Conservation (phyloP, 306 rosid genomes). For the Sindora glabra region DNA sequence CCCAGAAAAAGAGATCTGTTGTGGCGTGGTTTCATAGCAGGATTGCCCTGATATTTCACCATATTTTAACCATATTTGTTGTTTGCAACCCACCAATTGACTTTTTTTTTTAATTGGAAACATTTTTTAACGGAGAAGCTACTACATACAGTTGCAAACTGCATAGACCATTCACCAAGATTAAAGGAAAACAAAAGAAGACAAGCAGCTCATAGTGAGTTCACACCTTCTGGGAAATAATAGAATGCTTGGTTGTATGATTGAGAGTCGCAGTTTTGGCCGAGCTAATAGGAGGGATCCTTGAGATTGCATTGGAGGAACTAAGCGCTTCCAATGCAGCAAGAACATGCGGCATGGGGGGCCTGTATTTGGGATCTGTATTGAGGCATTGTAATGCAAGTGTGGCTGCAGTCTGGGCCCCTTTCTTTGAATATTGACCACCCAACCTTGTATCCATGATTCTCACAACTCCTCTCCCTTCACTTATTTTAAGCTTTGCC, state of each 20-base stretch:
- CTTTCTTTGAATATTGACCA: constrained; percentile 83
- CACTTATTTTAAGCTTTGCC: constrained; percentile 68
- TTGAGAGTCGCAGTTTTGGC: constrained; percentile 15
- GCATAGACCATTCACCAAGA: too few relatives aligned
- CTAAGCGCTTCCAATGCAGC: constrained; percentile 49
- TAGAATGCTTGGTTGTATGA: constrained; percentile 26
- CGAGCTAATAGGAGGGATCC: too few relatives aligned
- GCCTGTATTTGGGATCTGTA: constrained; percentile 60
- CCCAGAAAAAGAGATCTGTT: too few relatives aligned
- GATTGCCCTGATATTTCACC: too few relatives aligned
- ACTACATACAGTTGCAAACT: too few relatives aligned
- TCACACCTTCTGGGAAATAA: constrained; percentile 22
- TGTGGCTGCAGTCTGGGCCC: constrained; percentile 70
- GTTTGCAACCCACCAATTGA: too few relatives aligned
- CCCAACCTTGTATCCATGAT: constrained; percentile 77
- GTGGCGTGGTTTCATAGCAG: too few relatives aligned
- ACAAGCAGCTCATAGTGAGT: constrained; percentile 11
- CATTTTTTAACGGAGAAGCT: too few relatives aligned
- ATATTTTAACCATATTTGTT: too few relatives aligned
- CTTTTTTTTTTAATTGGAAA: too few relatives aligned
- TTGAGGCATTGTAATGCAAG: constrained; percentile 62
- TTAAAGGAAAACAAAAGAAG: background rate
- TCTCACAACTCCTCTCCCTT: constrained; percentile 55
- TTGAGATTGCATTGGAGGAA: constrained; percentile 32
- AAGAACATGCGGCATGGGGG: constrained; percentile 56